phyloP scores from a whole-genome alignment of 371 early-diverging fungal genomes.

The Saksenaea vasiformis region DNA sequence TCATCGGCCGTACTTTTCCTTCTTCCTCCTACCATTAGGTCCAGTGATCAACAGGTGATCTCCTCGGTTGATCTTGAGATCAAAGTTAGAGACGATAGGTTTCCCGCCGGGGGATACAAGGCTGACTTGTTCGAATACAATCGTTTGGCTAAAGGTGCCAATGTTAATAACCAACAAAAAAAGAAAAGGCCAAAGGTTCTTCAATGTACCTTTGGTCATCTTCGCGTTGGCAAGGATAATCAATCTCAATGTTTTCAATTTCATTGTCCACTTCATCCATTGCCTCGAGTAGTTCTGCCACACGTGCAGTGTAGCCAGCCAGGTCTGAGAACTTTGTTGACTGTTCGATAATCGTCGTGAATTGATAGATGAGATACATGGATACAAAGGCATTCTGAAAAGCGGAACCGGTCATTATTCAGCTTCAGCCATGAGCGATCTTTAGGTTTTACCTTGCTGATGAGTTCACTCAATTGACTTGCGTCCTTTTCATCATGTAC shows the following conservation, averaged over 20 bases:
- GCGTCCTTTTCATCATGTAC: conserved; percentile 66
- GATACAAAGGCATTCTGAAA: conserved; percentile 72
- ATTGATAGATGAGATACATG: conserved; percentile 73
- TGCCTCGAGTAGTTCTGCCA: conserved; percentile 79
- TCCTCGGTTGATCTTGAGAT: conserved; percentile 48
- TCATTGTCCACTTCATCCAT: conserved; percentile 54
- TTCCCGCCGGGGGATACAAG: conserved; percentile 36
- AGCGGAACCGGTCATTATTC: not conserved
- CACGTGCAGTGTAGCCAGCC: conserved; percentile 86
- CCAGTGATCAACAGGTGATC: conserved; percentile 70
- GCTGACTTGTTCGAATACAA: conserved; percentile 40
- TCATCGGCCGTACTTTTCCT: not conserved
- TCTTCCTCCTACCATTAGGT: conserved; percentile 56
- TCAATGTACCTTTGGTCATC: conserved; percentile 17
- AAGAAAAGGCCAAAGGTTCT: not conserved
- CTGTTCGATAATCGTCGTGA: conserved; percentile 76
- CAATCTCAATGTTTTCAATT: conserved; percentile 46
- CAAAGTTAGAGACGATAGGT: conserved; percentile 48
- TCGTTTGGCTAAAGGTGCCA: conserved; percentile 14
- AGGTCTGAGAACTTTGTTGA: conserved; percentile 69
- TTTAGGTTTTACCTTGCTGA: conserved; percentile 67
- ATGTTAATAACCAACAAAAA: not conserved
- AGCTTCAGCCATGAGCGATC: not conserved
- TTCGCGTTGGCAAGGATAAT: conserved; percentile 33
- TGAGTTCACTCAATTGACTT: conserved; percentile 71